phyloP scores from a whole-genome alignment of 345 rosid genomes.

The Crucihimalaya himalaica region DNA sequence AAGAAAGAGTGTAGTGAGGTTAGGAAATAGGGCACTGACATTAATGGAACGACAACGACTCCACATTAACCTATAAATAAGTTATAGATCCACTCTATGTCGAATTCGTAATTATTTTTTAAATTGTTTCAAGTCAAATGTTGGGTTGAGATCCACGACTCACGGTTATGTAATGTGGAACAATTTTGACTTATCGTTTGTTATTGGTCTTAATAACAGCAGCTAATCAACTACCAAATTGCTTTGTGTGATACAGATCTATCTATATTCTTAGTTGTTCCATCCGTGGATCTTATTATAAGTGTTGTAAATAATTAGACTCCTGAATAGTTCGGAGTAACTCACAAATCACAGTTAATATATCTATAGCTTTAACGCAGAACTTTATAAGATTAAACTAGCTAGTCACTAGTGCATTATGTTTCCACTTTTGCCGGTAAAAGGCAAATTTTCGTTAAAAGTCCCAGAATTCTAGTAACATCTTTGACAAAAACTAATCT shows the following conservation, averaged over 20 bases:
- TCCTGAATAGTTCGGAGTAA: not conserved
- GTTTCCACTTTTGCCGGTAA: conserved; percentile 2
- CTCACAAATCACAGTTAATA: not conserved
- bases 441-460: not conserved
- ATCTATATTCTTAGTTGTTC: not conserved
- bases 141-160: conserved; percentile 36
- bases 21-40: conserved; percentile 39
- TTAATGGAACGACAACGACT: conserved; percentile 37
- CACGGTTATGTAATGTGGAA: conserved; percentile 24
- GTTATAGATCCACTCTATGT: conserved; percentile 25
- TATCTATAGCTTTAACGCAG: conserved; percentile 9
- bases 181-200: conserved; percentile 27
- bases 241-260: not conserved
- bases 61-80: conserved; percentile 27
- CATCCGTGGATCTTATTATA: not conserved
- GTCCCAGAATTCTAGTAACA: not conserved
- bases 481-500: not conserved
- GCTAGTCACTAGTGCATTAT: not conserved
- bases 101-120: not conserved
- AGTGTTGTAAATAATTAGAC: not conserved
- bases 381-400: not conserved
- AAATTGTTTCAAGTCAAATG: conserved; percentile 18
- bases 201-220: not conserved
- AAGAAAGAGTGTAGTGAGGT: conserved; percentile 23
- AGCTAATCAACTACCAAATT: conserved; percentile 8